Evolutionary conservation across 2,329 filamentous ascomycete genomes (phyloP), one percentile per base, ranked within the genome.

Genomic region (Ophioceras dolichostomum): DNA sequence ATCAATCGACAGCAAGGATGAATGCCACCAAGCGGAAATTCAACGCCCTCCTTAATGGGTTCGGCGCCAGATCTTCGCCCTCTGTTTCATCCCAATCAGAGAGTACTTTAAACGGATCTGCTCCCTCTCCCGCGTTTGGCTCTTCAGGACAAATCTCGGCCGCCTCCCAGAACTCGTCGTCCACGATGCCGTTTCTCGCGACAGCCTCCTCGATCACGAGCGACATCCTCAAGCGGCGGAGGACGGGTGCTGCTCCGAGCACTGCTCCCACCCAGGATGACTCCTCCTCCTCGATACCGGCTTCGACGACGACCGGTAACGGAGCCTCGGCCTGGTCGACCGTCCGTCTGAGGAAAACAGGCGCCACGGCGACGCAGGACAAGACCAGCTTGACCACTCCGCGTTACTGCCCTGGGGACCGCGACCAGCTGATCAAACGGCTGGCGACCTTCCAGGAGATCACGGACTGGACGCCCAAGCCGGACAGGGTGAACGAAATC

Each of bases 401-500:
- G 1, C 85, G 81, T 49, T 96, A 91, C 61, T 83, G 83, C 38
- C 89, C 91, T 0, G 83, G 79, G 62, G 88, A 91, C 55, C 82
- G 91, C 37, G 76, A 78, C 28, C 77, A 85, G 47, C 87, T 96
- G 43, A 67, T 96, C 10, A 76, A 73, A 48, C 68, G 91, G 18
- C 67, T 98, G 20, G 81, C 81, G 42, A 93, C 86, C 0, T 98
- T 94, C 53, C 83, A 89, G 52, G 86, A 89, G 47, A 78, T 96
- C 34, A 91, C 86, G 38, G 75, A 83, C 54, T 98, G 89, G 89
- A 82, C 83, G n/a, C 83, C 85, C 0, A 96, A 96, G 55, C 88
- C 91, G 0, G 75, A 88, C 37, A 69, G 68, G 24, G 79, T 96
- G 48, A 86, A 77, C 52, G 91, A 96, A 59, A 78, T 95, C 7